Evolutionary conservation across 2,329 filamentous ascomycete genomes (phyloP).

Genomic region (Ophiocordyceps robertsii): DNA sequence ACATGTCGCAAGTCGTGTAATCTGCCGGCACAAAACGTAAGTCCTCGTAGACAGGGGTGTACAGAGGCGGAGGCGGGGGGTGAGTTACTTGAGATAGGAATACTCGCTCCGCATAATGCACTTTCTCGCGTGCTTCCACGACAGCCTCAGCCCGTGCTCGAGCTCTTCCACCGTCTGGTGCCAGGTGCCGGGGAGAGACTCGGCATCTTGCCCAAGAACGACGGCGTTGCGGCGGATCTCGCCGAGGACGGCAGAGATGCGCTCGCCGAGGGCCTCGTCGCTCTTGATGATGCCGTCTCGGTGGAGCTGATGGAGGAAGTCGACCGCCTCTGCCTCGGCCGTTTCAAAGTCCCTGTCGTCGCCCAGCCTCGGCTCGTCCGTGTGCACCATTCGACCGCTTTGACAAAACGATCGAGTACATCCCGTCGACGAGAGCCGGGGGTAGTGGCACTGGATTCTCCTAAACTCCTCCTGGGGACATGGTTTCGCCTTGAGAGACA

Average conservation of each 20-base stretch:
- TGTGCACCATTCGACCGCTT: constrained; percentile 1
- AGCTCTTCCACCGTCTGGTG: constrained; percentile 1
- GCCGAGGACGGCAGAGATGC: neutral
- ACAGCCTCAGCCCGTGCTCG: constrained; percentile 1
- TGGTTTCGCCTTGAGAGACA: neutral
- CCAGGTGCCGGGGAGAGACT: neutral
- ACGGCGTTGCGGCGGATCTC: neutral
- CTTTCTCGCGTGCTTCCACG: constrained; percentile 2
- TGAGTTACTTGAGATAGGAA: neutral
- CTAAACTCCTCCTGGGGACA: constrained; percentile 1
- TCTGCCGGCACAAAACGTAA: neutral
- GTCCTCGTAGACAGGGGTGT: neutral
- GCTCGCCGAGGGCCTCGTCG: neutral
- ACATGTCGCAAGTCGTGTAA: constrained; percentile 1
- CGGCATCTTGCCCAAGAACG: too few relatives aligned
- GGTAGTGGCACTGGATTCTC: constrained; percentile 1
- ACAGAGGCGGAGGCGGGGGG: neutral
- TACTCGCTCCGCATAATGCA: constrained; percentile 3
- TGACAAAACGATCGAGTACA: constrained; percentile 2
- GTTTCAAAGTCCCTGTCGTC: neutral
- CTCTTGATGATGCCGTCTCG: constrained; percentile 1
- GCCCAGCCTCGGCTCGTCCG: neutral
- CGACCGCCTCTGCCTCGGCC: neutral
- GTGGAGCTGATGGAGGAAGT: constrained; percentile 1
- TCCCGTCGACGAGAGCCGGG: neutral